Percentiles rank a stretch among this genome's conserved stretches.
These are phyloP conservation scores for Huntiella omanensis DNA, from an alignment of 2,329 filamentous ascomycete species.

Conservation along the genomic window DNA sequence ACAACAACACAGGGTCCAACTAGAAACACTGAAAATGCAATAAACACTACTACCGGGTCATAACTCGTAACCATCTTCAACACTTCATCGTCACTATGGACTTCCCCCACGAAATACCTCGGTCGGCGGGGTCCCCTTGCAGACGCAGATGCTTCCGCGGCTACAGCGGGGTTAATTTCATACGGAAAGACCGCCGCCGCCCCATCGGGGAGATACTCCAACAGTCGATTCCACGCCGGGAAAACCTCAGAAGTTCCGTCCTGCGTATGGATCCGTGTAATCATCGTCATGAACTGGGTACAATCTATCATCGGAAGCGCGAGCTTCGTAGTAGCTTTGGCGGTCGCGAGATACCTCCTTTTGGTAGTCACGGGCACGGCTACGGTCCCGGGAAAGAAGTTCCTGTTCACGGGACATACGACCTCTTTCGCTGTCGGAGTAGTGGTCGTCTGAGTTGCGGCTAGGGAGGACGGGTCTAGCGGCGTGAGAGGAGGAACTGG, in stretches of 20 bases:
- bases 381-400: conserved; percentile 3
- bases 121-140: conserved; percentile 5
- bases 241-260: conserved; percentile 4
- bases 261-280: conserved; percentile 6
- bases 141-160: conserved; percentile 2
- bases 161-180: conserved; percentile 1
- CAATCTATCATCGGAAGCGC: conserved; percentile 6
- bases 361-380: conserved; percentile 8
- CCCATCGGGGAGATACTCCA: not conserved
- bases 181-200: not conserved
- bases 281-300: conserved; percentile 4
- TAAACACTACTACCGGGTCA: not conserved
- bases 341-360: conserved; percentile 8
- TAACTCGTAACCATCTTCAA: not conserved
- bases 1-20: not conserved
- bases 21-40: conserved; percentile 1
- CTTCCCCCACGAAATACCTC: not conserved
- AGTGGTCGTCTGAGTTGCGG: not conserved
- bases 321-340: conserved; percentile 7
- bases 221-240: not conserved
- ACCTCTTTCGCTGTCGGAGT: conserved; percentile 6
- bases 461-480: not conserved
- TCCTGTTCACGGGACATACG: conserved; percentile 5
- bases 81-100: not conserved
- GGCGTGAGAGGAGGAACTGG: not conserved